Evolutionary conservation across 176 grass and related monocot species (phyloP), one percentile per base, ranked within the genome.

Genomic region (Panicum miliaceum): DNA sequence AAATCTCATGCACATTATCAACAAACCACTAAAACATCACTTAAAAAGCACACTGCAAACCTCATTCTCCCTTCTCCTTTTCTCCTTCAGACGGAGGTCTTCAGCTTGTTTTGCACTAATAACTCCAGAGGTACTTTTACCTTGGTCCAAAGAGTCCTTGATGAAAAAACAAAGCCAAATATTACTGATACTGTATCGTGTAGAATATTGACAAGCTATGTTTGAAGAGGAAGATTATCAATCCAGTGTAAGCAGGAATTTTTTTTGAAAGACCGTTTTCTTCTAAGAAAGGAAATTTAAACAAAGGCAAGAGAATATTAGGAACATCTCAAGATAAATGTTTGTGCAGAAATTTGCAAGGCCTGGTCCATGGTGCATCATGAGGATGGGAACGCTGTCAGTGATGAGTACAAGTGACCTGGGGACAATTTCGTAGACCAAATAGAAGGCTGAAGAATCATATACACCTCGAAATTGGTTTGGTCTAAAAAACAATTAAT

Each of bases 21-120:
- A 46, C 66, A 58, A 76, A 19, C 53, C 35, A 70, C 7, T 71
- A 7, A 89, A 38, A 80, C 51, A 68, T 69, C 70, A 67, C 22
- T 57, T 35, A 36, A 63, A 68, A 76, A 87, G 34, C 75, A 81
- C 60, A 94, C 84, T 86, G 36, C 86, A 81, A 62, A 97, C 95
- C 91, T 98, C 93, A 48, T 64, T 87, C 74, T 98, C 96, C 74
- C 87, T 88, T 91, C 72, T 95, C 75, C 78, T 91, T 84, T 95
- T 95, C 87, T 98, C 96, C 86, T 98, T 95, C 67, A 90, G 86
- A 70, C 72, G 87, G 76, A 98, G 90, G 43, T 95, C 96, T 88
- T 95, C 91, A 36, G 96, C 93, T 91, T 95, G 75, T 81, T 98
- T 84, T 70, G 90, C 89, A 77, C 95, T 98, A 72, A 98, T 79